These are phyloP conservation scores for Rhizopus delemar DNA, from an alignment of 371 early-diverging fungal genomes.

Conservation along the genomic window DNA sequence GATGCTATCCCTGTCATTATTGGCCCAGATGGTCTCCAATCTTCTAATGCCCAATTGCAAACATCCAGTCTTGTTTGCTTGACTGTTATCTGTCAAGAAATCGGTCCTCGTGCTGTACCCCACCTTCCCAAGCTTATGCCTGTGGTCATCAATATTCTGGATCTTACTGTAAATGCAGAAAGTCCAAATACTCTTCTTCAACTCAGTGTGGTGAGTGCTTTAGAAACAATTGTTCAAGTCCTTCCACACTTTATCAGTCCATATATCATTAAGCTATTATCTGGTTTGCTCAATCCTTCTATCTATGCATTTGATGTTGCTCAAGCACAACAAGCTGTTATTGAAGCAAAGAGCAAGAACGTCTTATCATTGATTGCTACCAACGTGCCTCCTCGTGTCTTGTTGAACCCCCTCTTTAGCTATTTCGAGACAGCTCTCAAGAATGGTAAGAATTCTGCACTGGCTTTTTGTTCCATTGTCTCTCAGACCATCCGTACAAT, in stretches of 20 bases:
- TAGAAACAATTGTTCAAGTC: constrained; percentile 71
- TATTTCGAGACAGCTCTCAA: constrained; percentile 58
- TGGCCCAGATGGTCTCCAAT: constrained; percentile 55
- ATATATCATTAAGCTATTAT: constrained; percentile 65
- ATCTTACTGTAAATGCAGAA: constrained; percentile 35
- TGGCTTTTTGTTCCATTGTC: constrained; percentile 65
- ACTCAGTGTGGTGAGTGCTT: constrained; percentile 66
- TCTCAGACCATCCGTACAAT: constrained; percentile 65
- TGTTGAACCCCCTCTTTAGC: constrained; percentile 70
- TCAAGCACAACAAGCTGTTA: constrained; percentile 48
- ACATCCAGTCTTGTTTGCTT: constrained; percentile 76
- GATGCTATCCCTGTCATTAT: constrained; percentile 62
- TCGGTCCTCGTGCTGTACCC: constrained; percentile 84
- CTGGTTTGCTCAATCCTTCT: constrained; percentile 56
- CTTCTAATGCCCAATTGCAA: constrained; percentile 60
- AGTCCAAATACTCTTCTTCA: constrained; percentile 47
- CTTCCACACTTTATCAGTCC: constrained; percentile 87
- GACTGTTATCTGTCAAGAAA: constrained; percentile 69
- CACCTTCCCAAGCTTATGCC: constrained; percentile 86
- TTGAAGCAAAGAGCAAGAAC: constrained; percentile 50
- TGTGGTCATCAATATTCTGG: constrained; percentile 46
- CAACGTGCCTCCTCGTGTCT: constrained; percentile 67
- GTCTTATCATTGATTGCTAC: constrained; percentile 59
- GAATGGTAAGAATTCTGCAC: constrained; percentile 55
- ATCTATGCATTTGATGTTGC: constrained; percentile 46